Conservation (phyloP, 2,329 filamentous ascomycete species). For the Trichoderma koningiopsis region DNA sequence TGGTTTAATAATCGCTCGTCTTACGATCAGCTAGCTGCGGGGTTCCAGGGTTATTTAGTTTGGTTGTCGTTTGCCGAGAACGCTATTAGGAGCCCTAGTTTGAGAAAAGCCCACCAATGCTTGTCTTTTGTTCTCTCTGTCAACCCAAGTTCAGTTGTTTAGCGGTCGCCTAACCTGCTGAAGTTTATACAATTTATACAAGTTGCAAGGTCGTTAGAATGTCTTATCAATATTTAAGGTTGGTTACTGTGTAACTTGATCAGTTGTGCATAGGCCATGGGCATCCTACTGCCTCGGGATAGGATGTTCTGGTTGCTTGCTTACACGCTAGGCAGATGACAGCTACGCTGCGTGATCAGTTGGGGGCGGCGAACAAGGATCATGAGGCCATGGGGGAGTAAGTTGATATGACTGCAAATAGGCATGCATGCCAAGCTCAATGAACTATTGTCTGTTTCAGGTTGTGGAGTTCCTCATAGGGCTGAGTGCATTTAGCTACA, state of each 20-base stretch:
- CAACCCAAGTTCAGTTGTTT: not conserved
- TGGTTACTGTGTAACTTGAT: not conserved
- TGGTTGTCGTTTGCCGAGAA: too few relatives aligned
- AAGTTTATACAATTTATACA: not conserved
- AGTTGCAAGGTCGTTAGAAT: not conserved
- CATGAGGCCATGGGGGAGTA: not conserved
- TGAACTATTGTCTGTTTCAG: not conserved
- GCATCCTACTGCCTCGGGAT: not conserved
- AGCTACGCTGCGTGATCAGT: constrained; percentile 7
- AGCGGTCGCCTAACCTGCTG: not conserved
- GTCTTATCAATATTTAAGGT: not conserved
- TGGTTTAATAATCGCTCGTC: constrained; percentile 17
- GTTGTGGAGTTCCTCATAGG: not conserved
- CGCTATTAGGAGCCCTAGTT: not conserved
- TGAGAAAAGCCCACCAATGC: not conserved
- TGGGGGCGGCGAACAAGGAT: not conserved
- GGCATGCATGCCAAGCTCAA: not conserved
- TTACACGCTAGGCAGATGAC: not conserved
- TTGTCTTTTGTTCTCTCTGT: not conserved
- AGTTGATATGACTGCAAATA: not conserved
- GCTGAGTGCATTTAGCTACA: not conserved
- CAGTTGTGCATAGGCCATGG: not conserved
- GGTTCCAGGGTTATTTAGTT: not conserved
- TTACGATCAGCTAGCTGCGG: constrained; percentile 1
- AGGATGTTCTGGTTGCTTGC: not conserved